phyloP scores from a whole-genome alignment of 345 rosid species.

The Heritiera fomes region DNA sequence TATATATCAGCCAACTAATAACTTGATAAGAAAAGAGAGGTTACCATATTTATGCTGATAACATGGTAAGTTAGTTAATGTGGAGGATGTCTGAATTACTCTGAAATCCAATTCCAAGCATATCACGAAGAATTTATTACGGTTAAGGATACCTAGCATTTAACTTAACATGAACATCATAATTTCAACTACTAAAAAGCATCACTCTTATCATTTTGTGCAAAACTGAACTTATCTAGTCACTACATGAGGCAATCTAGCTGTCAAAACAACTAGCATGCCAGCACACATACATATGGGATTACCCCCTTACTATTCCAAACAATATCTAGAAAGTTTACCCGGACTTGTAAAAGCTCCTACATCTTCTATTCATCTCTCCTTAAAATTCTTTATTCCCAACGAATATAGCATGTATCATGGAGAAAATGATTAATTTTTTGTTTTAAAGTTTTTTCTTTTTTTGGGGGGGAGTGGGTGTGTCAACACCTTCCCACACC shows the following conservation, averaged over 20 bases:
- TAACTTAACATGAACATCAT: background rate
- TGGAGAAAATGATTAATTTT: background rate
- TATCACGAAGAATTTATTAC: background rate
- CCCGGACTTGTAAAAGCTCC: background rate
- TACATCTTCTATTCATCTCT: background rate
- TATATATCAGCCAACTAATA: background rate
- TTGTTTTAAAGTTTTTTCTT: background rate
- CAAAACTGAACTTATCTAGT: slow-evolving; percentile 1
- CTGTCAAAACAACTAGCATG: slow-evolving; percentile 4
- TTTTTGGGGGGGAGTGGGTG: background rate
- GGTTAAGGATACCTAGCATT: background rate
- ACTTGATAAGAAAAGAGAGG: background rate
- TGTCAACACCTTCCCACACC: background rate
- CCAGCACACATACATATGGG: background rate
- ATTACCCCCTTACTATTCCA: background rate
- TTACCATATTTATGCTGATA: background rate
- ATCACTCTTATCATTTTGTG: background rate
- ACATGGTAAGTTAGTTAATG: background rate
- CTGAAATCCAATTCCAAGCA: background rate
- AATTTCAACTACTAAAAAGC: background rate
- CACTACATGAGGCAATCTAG: background rate
- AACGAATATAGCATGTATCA: background rate
- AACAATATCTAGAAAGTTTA: background rate
- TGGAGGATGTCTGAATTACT: background rate
- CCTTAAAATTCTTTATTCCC: background rate